phyloP scores from a whole-genome alignment of 768 basidiomycete genomes.

The Cantharellus cinnabarinus region DNA sequence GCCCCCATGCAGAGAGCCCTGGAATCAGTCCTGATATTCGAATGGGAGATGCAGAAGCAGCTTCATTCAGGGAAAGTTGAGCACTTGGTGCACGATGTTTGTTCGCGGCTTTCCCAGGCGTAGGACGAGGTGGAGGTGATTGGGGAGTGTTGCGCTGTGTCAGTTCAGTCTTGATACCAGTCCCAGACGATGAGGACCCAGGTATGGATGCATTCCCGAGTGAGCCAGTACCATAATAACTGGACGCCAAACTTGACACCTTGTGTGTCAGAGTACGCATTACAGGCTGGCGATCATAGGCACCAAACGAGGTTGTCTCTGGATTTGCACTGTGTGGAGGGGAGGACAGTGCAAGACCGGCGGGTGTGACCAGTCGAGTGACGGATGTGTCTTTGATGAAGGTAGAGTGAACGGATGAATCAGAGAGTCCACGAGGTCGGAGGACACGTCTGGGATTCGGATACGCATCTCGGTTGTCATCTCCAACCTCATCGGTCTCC shows the following conservation, averaged over 20 bases:
- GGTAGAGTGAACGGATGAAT: slow-evolving; percentile 81
- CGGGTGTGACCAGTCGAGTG: slow-evolving; percentile 18
- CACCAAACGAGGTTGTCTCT: not conserved
- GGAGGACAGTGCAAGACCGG: slow-evolving; percentile 16
- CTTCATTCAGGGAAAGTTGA: too few relatives aligned
- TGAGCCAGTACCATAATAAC: not conserved
- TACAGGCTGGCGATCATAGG: slow-evolving; percentile 14
- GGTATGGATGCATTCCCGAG: too few relatives aligned
- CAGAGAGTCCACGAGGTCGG: slow-evolving; percentile 63
- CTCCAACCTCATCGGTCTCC: slow-evolving; percentile 13
- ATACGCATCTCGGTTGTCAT: slow-evolving; percentile 28
- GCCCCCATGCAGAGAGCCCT: too few relatives aligned
- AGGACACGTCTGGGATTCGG: slow-evolving; percentile 35
- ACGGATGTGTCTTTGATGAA: slow-evolving; percentile 21
- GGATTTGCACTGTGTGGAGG: not conserved
- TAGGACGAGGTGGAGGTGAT: too few relatives aligned
- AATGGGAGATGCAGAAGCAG: too few relatives aligned
- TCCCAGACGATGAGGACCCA: too few relatives aligned
- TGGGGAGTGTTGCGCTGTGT: too few relatives aligned
- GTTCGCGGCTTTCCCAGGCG: too few relatives aligned
- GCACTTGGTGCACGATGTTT: too few relatives aligned
- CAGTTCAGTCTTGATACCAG: too few relatives aligned
- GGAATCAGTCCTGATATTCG: too few relatives aligned
- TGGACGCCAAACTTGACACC: slow-evolving; percentile 13
- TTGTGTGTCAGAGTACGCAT: slow-evolving; percentile 17